Conservation (phyloP, 2,329 filamentous ascomycete genomes). For the Cytospora schulzeri region DNA sequence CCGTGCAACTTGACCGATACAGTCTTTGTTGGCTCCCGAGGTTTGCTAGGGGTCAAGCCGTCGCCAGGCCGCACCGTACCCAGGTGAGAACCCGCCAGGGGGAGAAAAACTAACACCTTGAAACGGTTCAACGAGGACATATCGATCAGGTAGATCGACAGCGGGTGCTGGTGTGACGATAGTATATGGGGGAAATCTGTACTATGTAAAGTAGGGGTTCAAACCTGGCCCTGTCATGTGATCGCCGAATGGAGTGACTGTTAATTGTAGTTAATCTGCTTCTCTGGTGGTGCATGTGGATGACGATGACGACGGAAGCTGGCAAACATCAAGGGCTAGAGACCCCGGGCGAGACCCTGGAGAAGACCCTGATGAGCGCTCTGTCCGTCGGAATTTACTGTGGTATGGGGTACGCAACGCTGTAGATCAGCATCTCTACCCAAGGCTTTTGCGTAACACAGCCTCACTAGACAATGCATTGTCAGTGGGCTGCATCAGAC, state of each 20-base stretch:
- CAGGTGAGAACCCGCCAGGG: too few species aligned
- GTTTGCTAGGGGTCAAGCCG: not conserved
- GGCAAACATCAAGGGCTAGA: not conserved
- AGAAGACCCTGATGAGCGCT: not conserved
- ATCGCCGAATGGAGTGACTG: not conserved
- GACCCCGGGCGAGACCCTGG: not conserved
- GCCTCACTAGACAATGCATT: conserved; percentile 1
- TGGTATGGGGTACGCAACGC: not conserved
- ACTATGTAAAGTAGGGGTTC: not conserved
- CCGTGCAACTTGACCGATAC: not conserved
- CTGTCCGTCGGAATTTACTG: not conserved
- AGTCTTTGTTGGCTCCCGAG: not conserved
- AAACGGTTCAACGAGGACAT: not conserved
- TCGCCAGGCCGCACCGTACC: not conserved
- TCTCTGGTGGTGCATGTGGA: not conserved
- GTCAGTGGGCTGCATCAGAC: conserved; percentile 14
- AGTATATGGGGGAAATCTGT: not conserved
- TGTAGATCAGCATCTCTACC: conserved; percentile 19
- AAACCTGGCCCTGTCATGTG: not conserved
- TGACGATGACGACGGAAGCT: not conserved
- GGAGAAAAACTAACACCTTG: too few species aligned
- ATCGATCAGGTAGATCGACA: not conserved
- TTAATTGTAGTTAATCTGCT: not conserved
- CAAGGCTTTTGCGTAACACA: conserved; percentile 5
- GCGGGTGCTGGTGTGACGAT: conserved; percentile 5